These are phyloP conservation scores for Mycena olivaceomarginata DNA, from an alignment of 768 basidiomycete genomes.

Conservation along the genomic window DNA sequence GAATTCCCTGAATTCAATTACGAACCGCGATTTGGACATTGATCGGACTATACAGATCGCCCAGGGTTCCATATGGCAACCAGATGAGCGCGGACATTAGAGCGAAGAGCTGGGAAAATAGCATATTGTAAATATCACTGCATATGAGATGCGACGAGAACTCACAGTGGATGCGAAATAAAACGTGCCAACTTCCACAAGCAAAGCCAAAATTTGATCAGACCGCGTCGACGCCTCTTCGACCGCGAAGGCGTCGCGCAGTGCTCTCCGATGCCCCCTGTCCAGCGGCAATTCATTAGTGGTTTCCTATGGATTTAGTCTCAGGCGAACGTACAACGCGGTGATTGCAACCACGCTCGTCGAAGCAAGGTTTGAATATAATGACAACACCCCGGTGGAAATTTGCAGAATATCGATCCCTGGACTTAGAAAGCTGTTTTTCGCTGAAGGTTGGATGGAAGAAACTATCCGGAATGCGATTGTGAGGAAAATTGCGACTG, in stretches of 20 bases:
- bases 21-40: neutral
- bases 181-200: neutral
- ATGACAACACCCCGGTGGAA: neutral
- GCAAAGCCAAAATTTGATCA: neutral
- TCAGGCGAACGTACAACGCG: neutral
- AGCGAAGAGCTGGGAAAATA: neutral
- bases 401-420: conserved; percentile 3
- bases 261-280: conserved; percentile 1
- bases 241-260: neutral
- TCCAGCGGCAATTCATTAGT: neutral
- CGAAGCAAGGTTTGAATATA: neutral
- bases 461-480: neutral
- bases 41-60: neutral
- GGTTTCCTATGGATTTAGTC: neutral
- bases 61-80: neutral
- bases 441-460: neutral
- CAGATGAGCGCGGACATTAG: neutral
- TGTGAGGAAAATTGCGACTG: neutral
- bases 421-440: neutral
- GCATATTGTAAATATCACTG: neutral
- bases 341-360: neutral
- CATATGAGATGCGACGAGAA: neutral
- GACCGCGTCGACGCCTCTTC: neutral
- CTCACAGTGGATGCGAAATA: neutral
- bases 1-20: neutral